Evolutionary conservation across 257 asterid species (phyloP).

Genomic region (Nicotiana benthamiana): DNA sequence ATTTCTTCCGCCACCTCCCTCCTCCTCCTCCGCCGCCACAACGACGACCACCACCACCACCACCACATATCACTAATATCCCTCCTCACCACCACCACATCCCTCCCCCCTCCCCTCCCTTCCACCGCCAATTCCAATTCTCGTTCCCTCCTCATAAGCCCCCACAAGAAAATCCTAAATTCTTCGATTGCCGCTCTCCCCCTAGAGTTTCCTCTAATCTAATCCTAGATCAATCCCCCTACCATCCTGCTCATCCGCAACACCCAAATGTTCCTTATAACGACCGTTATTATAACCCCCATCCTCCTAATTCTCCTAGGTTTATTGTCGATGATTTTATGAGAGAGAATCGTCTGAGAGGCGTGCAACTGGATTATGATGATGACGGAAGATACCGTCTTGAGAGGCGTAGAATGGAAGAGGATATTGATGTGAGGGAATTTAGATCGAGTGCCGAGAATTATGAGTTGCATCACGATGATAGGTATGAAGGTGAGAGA

Average conservation of each 20-base stretch:
- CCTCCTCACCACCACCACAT: constrained; percentile 1
- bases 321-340: neutral
- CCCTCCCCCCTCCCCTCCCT: constrained; percentile 15
- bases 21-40: constrained; percentile 22
- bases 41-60: constrained; percentile 19
- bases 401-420: neutral
- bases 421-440: constrained; percentile 5
- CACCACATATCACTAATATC: constrained; percentile 18
- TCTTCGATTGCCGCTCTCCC: constrained; percentile 23
- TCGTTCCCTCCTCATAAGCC: constrained; percentile 22
- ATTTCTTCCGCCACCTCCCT: constrained; percentile 18
- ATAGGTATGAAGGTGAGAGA: constrained; percentile 27
- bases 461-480: constrained; percentile 15
- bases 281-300: constrained; percentile 6
- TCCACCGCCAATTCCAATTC: constrained; percentile 16
- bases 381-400: neutral
- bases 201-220: constrained; percentile 15
- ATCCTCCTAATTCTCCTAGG: constrained; percentile 1
- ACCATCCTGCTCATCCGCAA: constrained; percentile 1
- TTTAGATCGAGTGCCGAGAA: constrained; percentile 9
- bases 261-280: constrained; percentile 3
- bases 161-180: constrained; percentile 21
- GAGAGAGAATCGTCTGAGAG: constrained; percentile 16
- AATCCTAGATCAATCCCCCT: constrained; percentile 8
- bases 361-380: neutral